These are phyloP conservation scores for Alliaria petiolata DNA, from an alignment of 345 rosid species.

Conservation along the genomic window DNA sequence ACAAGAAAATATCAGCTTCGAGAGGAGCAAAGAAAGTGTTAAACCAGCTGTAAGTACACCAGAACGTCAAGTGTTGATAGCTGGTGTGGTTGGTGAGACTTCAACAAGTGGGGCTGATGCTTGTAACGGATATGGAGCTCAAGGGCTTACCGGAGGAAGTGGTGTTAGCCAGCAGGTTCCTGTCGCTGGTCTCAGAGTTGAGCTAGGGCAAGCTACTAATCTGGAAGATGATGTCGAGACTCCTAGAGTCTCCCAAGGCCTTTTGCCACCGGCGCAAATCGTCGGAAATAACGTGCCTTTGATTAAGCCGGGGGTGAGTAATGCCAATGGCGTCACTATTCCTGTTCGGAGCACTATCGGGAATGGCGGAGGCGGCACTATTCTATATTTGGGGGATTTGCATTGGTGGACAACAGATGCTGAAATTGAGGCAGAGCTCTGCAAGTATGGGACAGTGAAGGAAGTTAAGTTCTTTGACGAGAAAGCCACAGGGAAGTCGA, in stretches of 20 bases:
- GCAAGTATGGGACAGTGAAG: slow-evolving; percentile 66
- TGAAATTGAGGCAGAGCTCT: slow-evolving; percentile 59
- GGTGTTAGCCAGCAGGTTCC: slow-evolving; percentile 32
- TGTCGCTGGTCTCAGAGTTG: slow-evolving; percentile 48
- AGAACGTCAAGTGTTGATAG: slow-evolving; percentile 29
- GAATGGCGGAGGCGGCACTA: slow-evolving; percentile 45
- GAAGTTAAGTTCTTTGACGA: slow-evolving; percentile 86
- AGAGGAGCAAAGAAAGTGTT: slow-evolving; percentile 11
- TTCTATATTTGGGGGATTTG: slow-evolving; percentile 76
- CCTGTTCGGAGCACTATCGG: slow-evolving; percentile 34
- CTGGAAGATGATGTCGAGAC: slow-evolving; percentile 34
- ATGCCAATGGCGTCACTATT: slow-evolving; percentile 20
- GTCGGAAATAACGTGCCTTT: slow-evolving; percentile 35
- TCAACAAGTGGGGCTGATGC: slow-evolving; percentile 26
- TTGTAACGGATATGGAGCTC: slow-evolving; percentile 24
- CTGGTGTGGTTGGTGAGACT: slow-evolving; percentile 41
- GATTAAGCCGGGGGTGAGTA: slow-evolving; percentile 20
- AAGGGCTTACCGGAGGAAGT: slow-evolving; percentile 34
- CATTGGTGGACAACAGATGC: slow-evolving; percentile 97
- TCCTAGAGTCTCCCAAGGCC: too few species aligned
- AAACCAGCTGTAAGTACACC: slow-evolving; percentile 19
- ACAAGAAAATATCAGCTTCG: slow-evolving; percentile 20
- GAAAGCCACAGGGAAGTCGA: slow-evolving; percentile 88
- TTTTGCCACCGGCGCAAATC: neutral
- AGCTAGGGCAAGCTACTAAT: slow-evolving; percentile 40